A percentile compares a stretch with the other conserved stretches of the same genome.
phyloP scores from a whole-genome alignment of 768 basidiomycete species.

The Tricholoma terreum region DNA sequence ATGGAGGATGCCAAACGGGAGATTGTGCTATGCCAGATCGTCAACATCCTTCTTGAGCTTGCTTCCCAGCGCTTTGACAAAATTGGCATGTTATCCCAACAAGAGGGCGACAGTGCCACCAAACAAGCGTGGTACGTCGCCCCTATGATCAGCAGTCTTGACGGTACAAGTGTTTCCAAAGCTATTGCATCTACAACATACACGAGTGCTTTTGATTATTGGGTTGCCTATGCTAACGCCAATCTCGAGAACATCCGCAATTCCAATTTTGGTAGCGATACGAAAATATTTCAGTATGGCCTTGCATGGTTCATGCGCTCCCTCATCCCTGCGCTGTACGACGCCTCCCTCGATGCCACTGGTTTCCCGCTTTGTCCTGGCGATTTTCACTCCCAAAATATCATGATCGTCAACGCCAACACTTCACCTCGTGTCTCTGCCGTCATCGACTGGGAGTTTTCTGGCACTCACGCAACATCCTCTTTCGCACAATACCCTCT shows the following conservation, averaged over 20 bases:
- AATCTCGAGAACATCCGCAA: background rate
- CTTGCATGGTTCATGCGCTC: conserved; percentile 1
- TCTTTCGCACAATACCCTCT: background rate
- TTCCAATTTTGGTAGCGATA: background rate
- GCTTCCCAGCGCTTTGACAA: background rate
- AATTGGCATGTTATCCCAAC: background rate
- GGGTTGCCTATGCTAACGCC: background rate
- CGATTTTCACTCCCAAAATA: conserved; percentile 22
- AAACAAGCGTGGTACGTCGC: background rate
- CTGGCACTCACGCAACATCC: conserved; percentile 2
- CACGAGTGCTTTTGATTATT: background rate
- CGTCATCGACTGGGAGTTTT: conserved; percentile 20
- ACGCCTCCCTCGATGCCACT: conserved; percentile 8
- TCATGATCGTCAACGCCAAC: conserved; percentile 11
- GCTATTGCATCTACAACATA: background rate
- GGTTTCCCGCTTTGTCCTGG: conserved; percentile 16
- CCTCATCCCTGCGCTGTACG: background rate
- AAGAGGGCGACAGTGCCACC: background rate
- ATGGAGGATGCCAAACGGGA: background rate
- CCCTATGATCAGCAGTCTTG: background rate
- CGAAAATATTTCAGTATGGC: background rate
- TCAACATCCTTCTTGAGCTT: background rate
- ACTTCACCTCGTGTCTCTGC: background rate
- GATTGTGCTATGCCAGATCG: background rate
- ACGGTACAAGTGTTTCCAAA: too few species aligned